Conservation (phyloP, 768 basidiomycete genomes). For the Tulasnella sp. region DNA sequence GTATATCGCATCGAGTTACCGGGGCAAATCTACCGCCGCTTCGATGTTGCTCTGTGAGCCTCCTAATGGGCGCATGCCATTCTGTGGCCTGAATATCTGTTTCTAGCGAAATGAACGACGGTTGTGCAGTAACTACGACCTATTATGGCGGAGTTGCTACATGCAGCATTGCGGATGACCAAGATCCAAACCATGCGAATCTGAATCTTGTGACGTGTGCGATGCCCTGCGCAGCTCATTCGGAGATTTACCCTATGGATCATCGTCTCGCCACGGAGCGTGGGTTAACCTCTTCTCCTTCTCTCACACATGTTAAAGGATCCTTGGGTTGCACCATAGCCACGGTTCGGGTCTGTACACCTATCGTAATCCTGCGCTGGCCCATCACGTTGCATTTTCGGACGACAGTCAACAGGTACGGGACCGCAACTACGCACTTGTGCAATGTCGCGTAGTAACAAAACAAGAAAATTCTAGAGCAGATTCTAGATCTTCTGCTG, state of each 20-base stretch:
- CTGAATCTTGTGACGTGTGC: background rate
- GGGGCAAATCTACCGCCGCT: background rate
- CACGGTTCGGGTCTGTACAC: too few relatives aligned
- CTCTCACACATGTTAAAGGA: too few relatives aligned
- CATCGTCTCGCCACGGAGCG: too few relatives aligned
- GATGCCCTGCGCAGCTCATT: background rate
- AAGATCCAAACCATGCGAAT: background rate
- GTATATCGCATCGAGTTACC: background rate
- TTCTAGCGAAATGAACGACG: background rate
- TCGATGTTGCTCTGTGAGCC: background rate
- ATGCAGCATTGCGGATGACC: background rate
- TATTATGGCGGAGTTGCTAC: background rate
- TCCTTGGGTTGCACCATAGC: too few relatives aligned
- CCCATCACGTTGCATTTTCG: too few relatives aligned
- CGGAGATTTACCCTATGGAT: background rate
- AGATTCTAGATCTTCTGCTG: too few relatives aligned
- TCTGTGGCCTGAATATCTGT: background rate
- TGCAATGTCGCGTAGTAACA: too few relatives aligned
- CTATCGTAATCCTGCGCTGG: too few relatives aligned
- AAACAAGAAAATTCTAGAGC: too few relatives aligned
- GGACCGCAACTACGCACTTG: too few relatives aligned
- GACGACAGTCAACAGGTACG: too few relatives aligned
- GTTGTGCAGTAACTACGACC: background rate
- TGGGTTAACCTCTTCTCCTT: too few relatives aligned
- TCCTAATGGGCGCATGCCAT: background rate